phyloP scores from a whole-genome alignment of 106 monocot genomes.

The Xerophyta viscosa region DNA sequence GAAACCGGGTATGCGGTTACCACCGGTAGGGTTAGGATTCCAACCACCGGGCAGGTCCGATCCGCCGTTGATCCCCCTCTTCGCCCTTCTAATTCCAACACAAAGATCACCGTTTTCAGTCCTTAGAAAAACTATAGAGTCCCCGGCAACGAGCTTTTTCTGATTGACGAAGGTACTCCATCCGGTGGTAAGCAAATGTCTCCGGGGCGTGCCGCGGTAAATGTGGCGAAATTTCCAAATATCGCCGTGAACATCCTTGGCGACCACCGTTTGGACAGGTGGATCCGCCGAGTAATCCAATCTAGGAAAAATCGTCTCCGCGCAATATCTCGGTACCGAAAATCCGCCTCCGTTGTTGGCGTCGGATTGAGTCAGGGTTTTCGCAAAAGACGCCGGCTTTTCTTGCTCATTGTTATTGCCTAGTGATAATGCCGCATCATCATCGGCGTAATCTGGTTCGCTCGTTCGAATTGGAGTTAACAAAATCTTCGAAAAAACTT shows the following conservation, averaged over 20 bases:
- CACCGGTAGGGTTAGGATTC: constrained; percentile 17
- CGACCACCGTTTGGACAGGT: constrained; percentile 51
- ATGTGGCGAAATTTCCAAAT: constrained; percentile 66
- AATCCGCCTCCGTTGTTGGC: constrained; percentile 62
- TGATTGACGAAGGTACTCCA: constrained; percentile 72
- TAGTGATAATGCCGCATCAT: constrained; percentile 11
- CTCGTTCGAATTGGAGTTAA: constrained; percentile 29
- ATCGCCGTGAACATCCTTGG: constrained; percentile 62
- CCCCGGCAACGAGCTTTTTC: constrained; percentile 66
- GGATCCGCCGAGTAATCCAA: constrained; percentile 60
- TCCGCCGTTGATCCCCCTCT: constrained; percentile 25
- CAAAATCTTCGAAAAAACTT: constrained; percentile 66
- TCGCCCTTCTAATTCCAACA: constrained; percentile 50
- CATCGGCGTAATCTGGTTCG: constrained; percentile 26
- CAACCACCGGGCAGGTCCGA: constrained; percentile 16
- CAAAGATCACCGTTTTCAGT: constrained; percentile 51
- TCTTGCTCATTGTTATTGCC: constrained; percentile 20
- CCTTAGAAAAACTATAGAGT: constrained; percentile 61
- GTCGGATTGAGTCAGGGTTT: constrained; percentile 62
- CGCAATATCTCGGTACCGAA: constrained; percentile 61
- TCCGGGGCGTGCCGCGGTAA: constrained; percentile 53
- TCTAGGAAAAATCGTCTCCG: constrained; percentile 58
- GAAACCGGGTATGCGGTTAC: constrained; percentile 9
- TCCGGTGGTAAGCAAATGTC: constrained; percentile 60
- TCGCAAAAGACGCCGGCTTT: constrained; percentile 52